Evolutionary conservation across 768 basidiomycete species (phyloP).

Genomic region (Boletus barrowsii): DNA sequence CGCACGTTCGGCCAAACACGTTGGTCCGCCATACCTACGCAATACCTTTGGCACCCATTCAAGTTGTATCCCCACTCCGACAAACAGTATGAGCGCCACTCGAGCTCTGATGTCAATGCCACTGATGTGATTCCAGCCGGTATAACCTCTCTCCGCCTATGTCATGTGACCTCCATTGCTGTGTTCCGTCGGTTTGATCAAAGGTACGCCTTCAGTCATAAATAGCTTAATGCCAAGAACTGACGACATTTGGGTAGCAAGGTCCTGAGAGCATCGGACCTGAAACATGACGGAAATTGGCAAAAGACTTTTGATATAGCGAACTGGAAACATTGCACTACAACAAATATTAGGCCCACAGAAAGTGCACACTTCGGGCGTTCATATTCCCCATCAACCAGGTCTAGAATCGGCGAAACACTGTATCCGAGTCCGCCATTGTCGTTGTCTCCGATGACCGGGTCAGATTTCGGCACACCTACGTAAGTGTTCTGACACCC

Average conservation of each 20-base stretch:
- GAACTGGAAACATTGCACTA: background rate
- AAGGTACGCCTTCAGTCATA: constrained; percentile 9
- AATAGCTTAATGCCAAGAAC: constrained; percentile 5
- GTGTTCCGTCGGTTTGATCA: constrained; percentile 13
- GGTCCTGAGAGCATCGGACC: constrained; percentile 7
- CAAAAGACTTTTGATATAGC: background rate
- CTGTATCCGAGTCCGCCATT: background rate
- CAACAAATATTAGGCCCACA: background rate
- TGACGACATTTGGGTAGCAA: constrained; percentile 3
- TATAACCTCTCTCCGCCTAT: background rate
- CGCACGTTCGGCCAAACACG: constrained; percentile 10
- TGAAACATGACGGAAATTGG: background rate
- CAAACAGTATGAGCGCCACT: background rate
- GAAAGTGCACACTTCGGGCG: background rate
- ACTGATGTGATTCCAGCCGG: background rate
- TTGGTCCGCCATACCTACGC: background rate
- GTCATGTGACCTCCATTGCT: constrained; percentile 10
- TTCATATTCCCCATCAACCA: background rate
- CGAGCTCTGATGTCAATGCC: constrained; percentile 1
- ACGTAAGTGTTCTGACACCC: constrained; percentile 12
- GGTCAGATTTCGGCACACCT: background rate
- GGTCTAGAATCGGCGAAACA: background rate
- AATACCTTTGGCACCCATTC: background rate
- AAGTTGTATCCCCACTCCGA: background rate
- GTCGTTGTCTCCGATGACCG: background rate